Evolutionary conservation across 495 filamentous ascomycete genomes (phyloP).

Genomic region (Polyplosphaeria fusca): DNA sequence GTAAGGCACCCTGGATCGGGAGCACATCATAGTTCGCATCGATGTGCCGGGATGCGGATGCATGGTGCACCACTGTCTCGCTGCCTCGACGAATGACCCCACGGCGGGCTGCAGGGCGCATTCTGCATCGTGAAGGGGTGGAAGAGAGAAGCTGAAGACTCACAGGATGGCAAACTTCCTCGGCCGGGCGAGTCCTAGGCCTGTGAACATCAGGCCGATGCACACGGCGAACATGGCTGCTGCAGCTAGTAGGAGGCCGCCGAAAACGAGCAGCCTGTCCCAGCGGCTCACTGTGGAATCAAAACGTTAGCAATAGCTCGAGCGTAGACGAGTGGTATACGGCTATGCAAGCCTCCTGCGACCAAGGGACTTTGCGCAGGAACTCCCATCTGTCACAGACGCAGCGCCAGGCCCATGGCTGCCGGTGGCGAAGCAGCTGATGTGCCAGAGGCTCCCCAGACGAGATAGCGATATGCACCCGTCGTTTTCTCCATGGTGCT

Average conservation of each 20-base stretch:
- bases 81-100: constrained; percentile 12
- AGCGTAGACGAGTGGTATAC: constrained; percentile 16
- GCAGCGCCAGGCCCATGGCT: constrained; percentile 28
- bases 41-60: constrained; percentile 1
- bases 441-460: background rate
- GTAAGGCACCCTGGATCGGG: constrained; percentile 1
- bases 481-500: background rate
- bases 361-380: constrained; percentile 34
- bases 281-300: constrained; percentile 79
- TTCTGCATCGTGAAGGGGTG: constrained; percentile 4
- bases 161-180: constrained; percentile 96
- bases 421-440: constrained; percentile 18
- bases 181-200: constrained; percentile 67
- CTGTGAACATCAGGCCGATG: constrained; percentile 75
- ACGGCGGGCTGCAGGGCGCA: constrained; percentile 21
- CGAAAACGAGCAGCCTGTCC: constrained; percentile 92
- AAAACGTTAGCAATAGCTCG: constrained; percentile 33
- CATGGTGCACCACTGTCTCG: constrained; percentile 12
- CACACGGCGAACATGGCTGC: constrained; percentile 87
- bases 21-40: constrained; percentile 10
- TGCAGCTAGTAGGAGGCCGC: constrained; percentile 85
- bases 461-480: constrained; percentile 9
- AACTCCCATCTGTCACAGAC: constrained; percentile 36
- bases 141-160: constrained; percentile 49
- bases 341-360: constrained; percentile 37